Evolutionary conservation across 768 basidiomycete genomes (phyloP), one percentile per base, ranked within the genome.

Genomic region (Arthromyces matolae): DNA sequence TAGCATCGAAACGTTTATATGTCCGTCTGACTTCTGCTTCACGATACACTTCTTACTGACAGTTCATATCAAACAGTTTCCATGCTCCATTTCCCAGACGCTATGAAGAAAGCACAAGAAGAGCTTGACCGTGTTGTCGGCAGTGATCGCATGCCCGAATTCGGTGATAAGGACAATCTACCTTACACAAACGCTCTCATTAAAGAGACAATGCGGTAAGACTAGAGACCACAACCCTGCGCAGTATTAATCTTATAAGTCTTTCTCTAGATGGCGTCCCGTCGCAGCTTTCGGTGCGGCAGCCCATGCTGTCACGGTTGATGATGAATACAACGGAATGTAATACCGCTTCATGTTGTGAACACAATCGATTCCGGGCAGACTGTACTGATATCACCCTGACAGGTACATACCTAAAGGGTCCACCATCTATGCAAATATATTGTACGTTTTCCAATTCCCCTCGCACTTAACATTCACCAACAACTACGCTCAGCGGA

Each of bases 271-370:
- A 22, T 56, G 54, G 54, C 48, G 55, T 2, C 55, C 52, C 25
- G 49, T 56, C 6, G 39, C 55, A 20, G 40, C 29, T 3, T 31
- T 53, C 27, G 55, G 55, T 27, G 68, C 66, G 14, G 62, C 61
- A 18, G 67, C 70, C 8, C 71, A 71, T 51, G 63, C 69, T n/a
- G 65, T 65, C 13, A 69, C 63, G 5, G 62, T 58, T 12, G 69
- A 71, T 42, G 66, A 71, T 43, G 64, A 60, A 18, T 72, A 72
- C 49, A 56, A 68, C 23, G 68, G 67, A 52, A 69, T 68, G 71
- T 54, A 43, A 36, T 35, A 6, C 29, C 9, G n/a, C n/a, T n/a
- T 13, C 2, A 42, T 38, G 5, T 13, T n/a, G n/a, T n/a, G n/a
- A n/a, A n/a, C n/a, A n/a, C n/a, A n/a, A n/a, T n/a, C n/a, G n/a